These are phyloP conservation scores for Nigrospora osmanthi DNA, from an alignment of 2,329 filamentous ascomycete species.

Conservation along the genomic window DNA sequence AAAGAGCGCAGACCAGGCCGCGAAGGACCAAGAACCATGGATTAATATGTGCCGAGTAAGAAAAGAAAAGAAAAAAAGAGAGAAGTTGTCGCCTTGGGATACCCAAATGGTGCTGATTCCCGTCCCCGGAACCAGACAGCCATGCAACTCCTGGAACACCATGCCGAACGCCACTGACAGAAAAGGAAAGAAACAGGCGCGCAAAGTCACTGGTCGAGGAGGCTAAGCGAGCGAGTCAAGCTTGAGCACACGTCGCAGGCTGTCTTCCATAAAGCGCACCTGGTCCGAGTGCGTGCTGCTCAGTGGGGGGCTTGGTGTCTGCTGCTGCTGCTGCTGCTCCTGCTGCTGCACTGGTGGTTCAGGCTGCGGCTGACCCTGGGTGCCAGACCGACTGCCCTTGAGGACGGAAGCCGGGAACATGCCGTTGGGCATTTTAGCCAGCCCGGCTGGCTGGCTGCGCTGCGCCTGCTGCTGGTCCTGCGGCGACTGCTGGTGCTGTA, in stretches of 20 bases:
- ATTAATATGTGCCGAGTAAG: neutral
- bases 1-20: constrained; percentile 1
- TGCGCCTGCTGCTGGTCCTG: constrained; percentile 5
- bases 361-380: neutral
- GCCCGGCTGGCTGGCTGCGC: constrained; percentile 4
- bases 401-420: constrained; percentile 17
- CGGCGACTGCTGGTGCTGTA: constrained; percentile 3
- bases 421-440: constrained; percentile 11
- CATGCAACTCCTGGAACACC: constrained; percentile 7
- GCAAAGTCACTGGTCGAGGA: neutral
- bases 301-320: constrained; percentile 6
- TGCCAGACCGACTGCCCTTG: constrained; percentile 5
- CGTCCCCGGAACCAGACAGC: no score
- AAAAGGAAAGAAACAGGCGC: constrained; percentile 2
- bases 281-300: constrained; percentile 22
- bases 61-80: neutral
- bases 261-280: constrained; percentile 43
- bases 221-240: constrained; percentile 13
- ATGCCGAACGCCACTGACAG: constrained; percentile 3
- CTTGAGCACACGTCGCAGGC: constrained; percentile 45
- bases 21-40: neutral
- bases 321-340: neutral
- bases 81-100: neutral
- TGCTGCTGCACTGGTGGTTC: neutral
- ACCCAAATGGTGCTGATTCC: no score